Evolutionary conservation across 2,329 filamentous ascomycete genomes (phyloP), one percentile per base, ranked within the genome.

Genomic region (Sphaerostilbella broomeana): DNA sequence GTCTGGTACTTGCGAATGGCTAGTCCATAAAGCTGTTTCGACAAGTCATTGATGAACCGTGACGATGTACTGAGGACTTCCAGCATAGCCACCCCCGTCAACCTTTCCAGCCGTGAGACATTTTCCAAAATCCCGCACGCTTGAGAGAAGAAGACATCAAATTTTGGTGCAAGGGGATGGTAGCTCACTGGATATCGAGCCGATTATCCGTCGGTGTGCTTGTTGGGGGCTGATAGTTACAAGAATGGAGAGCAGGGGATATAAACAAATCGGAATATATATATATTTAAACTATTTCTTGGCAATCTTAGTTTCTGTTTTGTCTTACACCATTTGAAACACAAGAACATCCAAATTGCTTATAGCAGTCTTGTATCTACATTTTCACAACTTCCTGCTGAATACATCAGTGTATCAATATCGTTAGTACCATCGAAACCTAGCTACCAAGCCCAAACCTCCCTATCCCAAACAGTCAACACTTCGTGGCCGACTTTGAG

Each of bases 41-140:
- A 9, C 11, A 34, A 16, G 31, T 34, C 21, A 4, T 15, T n/a
- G 16, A n/a, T n/a, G 30, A 34, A 34, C 31, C 5, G 24, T 25
- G 12, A 6, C 24, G 2, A 21, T 18, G 13, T 6, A 10, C n/a
- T 21, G 31, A 5, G 18, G 18, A 34, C 11, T 22, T 16, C 11
- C 7, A 12, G 31, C 31, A 34, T 34, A 34, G 31, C 31, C 19
- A 34, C 31, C 31, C 31, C 31, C 31, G 24, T 34, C 31, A 21
- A 21, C 31, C 19, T 13, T n/a, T n/a, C 19, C 24, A 11, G 16
- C 31, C 7, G 7, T 7, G 31, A 22, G 19, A 24, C 10, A 22
- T 34, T 32, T 16, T 22, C 13, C 31, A 22, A 34, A 34, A 34
- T 34, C n/a, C 31, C 31, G 21, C 31, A 34, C 20, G 16, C 18